Conservation (phyloP, 2,329 filamentous ascomycete species). For the Neoscytalidium dimidiatum region DNA sequence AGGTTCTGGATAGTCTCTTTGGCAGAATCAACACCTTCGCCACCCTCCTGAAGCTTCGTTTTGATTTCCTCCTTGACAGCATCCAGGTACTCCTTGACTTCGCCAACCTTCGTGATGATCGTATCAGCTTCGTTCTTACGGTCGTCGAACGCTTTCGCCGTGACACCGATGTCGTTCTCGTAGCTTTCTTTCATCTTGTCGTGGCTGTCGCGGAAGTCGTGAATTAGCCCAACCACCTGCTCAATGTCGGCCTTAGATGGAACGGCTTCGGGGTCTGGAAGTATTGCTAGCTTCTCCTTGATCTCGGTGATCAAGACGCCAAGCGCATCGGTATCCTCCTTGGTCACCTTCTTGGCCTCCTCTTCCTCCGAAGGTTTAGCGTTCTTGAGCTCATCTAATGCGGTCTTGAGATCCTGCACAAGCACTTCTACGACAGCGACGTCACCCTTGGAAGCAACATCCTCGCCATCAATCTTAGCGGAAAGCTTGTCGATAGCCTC, state of each 20-base stretch:
- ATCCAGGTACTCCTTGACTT: slow-evolving; percentile 75
- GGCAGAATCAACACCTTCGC: slow-evolving; percentile 62
- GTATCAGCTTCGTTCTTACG: slow-evolving; percentile 81
- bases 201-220: slow-evolving; percentile 58
- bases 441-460: slow-evolving; percentile 75
- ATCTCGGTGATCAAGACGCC: slow-evolving; percentile 82
- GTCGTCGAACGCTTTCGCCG: slow-evolving; percentile 77
- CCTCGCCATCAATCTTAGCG: slow-evolving; percentile 62
- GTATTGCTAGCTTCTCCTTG: slow-evolving; percentile 72
- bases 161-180: slow-evolving; percentile 71
- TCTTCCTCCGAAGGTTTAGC: slow-evolving; percentile 51
- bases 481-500: slow-evolving; percentile 69
- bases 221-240: slow-evolving; percentile 57
- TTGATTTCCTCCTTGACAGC: slow-evolving; percentile 78
- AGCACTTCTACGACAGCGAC: slow-evolving; percentile 75
- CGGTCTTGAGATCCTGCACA: slow-evolving; percentile 73
- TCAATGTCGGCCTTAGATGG: slow-evolving; percentile 76
- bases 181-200: slow-evolving; percentile 72
- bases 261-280: slow-evolving; percentile 69
- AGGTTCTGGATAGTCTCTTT: slow-evolving; percentile 67
- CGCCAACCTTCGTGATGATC: slow-evolving; percentile 74
- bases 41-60: slow-evolving; percentile 74
- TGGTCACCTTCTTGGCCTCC: slow-evolving; percentile 65
- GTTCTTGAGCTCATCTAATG: slow-evolving; percentile 67
- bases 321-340: slow-evolving; percentile 78